Evolutionary conservation across 1,284 basidiomycete species (phyloP).

Genomic region (Leccinum ponderosum): DNA sequence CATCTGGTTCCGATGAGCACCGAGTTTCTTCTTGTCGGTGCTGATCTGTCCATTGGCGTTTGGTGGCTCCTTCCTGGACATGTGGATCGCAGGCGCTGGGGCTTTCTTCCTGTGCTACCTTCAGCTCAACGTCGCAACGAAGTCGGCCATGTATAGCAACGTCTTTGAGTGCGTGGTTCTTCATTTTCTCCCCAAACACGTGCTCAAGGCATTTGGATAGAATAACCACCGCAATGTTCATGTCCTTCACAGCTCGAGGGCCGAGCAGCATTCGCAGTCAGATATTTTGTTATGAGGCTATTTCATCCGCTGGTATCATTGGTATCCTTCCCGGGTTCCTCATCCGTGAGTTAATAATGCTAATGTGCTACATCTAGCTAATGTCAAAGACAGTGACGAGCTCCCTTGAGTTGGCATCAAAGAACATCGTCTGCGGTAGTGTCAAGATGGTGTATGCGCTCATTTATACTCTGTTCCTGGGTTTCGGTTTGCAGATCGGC

Average conservation of each 20-base stretch:
- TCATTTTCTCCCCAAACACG: slow-evolving; percentile 2
- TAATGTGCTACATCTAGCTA: slow-evolving; percentile 7
- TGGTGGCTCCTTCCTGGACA: slow-evolving; percentile 84
- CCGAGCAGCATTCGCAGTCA: slow-evolving; percentile 72
- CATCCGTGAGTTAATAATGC: slow-evolving; percentile 55
- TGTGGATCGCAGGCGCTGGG: slow-evolving; percentile 72
- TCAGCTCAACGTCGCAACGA: slow-evolving; percentile 70
- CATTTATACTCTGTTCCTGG: slow-evolving; percentile 87
- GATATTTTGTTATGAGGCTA: slow-evolving; percentile 86
- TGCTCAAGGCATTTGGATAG: slow-evolving; percentile 40
- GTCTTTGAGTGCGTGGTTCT: slow-evolving; percentile 77
- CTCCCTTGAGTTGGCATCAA: slow-evolving; percentile 84
- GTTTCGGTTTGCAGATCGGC: slow-evolving; percentile 87
- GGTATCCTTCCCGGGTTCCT: slow-evolving; percentile 83
- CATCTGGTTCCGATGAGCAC: slow-evolving; percentile 53
- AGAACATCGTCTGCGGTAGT: slow-evolving; percentile 85
- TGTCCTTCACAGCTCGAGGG: slow-evolving; percentile 79
- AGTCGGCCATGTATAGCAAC: slow-evolving; percentile 79
- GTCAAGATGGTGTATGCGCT: slow-evolving; percentile 91
- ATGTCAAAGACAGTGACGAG: slow-evolving; percentile 63
- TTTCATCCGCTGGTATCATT: slow-evolving; percentile 81
- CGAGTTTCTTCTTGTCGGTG: slow-evolving; percentile 71
- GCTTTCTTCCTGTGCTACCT: slow-evolving; percentile 67
- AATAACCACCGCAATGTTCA: slow-evolving; percentile 78
- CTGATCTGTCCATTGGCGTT: slow-evolving; percentile 84